phyloP scores from a whole-genome alignment of 1,284 basidiomycete species.

The Ganoderma lingzhi region DNA sequence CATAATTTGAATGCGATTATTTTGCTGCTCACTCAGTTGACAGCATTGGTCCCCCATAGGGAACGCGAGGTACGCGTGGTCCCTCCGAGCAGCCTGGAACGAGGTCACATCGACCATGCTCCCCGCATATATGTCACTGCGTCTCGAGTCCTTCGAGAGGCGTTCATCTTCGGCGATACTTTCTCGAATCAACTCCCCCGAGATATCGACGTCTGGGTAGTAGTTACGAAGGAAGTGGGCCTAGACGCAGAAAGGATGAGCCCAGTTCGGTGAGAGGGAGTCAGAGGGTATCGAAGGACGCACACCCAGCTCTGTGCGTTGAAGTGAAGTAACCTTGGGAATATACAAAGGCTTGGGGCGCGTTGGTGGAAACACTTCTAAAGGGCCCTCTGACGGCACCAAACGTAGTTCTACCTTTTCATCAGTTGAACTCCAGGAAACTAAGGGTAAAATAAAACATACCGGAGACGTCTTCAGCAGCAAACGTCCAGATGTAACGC shows the following conservation, averaged over 20 bases:
- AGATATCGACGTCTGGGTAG: conserved; percentile 76
- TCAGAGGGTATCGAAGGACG: conserved; percentile 27
- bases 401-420: conserved; percentile 38
- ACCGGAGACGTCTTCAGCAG: conserved; percentile 44
- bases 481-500: conserved; percentile 62
- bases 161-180: conserved; percentile 57
- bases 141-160: conserved; percentile 42
- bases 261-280: neutral
- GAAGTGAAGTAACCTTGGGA: conserved; percentile 46
- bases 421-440: neutral
- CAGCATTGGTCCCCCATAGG: conserved; percentile 65
- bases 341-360: conserved; percentile 45
- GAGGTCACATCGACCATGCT: conserved; percentile 56
- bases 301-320: conserved; percentile 71
- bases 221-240: conserved; percentile 72
- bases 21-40: conserved; percentile 63
- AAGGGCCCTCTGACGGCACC: conserved; percentile 39
- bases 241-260: conserved; percentile 45
- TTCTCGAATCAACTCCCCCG: conserved; percentile 66
- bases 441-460: conserved; percentile 10
- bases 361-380: conserved; percentile 65
- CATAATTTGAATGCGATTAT: neutral
- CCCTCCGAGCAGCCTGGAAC: conserved; percentile 38
- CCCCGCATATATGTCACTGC: conserved; percentile 64
- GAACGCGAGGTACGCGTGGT: conserved; percentile 55